Percentiles rank a stretch among this genome's conserved stretches.
Conservation (phyloP, 2,329 filamentous ascomycete species). For the Microascus cirrosus region DNA sequence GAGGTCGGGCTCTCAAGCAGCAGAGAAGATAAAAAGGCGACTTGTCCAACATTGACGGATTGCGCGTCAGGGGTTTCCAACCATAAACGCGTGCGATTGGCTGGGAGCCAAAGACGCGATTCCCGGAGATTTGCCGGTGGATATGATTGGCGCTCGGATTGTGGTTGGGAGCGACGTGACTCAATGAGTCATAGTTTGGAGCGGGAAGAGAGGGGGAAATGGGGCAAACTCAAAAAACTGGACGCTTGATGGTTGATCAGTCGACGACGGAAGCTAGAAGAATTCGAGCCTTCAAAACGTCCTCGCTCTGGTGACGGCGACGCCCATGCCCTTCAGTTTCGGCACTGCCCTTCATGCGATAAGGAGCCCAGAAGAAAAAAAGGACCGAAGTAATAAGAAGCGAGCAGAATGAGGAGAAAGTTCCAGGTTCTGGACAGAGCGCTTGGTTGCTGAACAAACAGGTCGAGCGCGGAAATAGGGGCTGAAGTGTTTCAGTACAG, state of each 20-base stretch:
- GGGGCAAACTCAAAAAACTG: slow-evolving; percentile 4
- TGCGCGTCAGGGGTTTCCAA: not conserved
- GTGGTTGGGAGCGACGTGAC: not conserved
- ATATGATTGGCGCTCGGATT: not conserved
- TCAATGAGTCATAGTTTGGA: not conserved
- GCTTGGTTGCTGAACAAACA: not conserved
- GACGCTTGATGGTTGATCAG: slow-evolving; percentile 16
- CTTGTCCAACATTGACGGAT: not conserved
- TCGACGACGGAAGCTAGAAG: not conserved
- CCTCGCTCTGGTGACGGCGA: not conserved
- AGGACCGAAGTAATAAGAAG: not conserved
- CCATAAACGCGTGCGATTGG: not conserved
- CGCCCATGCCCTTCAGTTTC: too few species aligned
- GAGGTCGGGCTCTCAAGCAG: too few species aligned
- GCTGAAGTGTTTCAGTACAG: slow-evolving; percentile 11
- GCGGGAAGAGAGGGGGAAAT: not conserved
- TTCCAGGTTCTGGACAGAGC: too few species aligned
- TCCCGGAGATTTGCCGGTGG: not conserved
- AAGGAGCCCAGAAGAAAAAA: not conserved
- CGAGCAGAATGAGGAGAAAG: not conserved
- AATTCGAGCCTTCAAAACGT: not conserved
- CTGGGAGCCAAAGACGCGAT: not conserved
- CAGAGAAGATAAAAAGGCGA: too few species aligned
- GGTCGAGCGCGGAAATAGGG: slow-evolving; percentile 1
- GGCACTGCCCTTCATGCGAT: not conserved